Evolutionary conservation across 1,284 basidiomycete genomes (phyloP).

Genomic region (Melampsora occidentalis): DNA sequence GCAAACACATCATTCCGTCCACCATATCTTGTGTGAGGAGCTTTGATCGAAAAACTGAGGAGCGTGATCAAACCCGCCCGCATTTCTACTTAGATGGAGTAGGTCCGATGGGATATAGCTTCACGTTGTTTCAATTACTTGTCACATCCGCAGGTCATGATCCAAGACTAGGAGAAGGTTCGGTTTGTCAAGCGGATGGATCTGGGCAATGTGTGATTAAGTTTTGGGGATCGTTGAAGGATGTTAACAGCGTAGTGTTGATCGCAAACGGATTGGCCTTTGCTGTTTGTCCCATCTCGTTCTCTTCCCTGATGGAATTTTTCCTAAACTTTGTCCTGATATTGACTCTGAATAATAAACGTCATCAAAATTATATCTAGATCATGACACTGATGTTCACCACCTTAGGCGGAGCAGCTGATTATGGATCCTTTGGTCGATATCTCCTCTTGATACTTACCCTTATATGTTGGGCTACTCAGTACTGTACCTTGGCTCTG

Average conservation of each 20-base stretch:
- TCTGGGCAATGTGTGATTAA: slow-evolving; percentile 22
- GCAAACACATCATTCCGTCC: neutral
- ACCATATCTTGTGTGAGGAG: too few species aligned
- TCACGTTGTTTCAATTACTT: slow-evolving; percentile 35
- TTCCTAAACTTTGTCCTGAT: neutral
- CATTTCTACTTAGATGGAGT: slow-evolving; percentile 27
- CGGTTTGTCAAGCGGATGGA: slow-evolving; percentile 18
- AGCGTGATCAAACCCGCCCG: too few species aligned
- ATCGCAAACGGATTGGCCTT: slow-evolving; percentile 42
- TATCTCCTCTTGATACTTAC: slow-evolving; percentile 38
- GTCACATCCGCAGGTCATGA: slow-evolving; percentile 39
- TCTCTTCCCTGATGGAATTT: neutral
- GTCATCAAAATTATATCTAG: neutral
- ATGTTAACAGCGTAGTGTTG: slow-evolving; percentile 37
- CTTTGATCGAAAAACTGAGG: too few species aligned
- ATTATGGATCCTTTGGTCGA: slow-evolving; percentile 31
- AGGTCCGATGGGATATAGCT: slow-evolving; percentile 36
- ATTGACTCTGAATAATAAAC: neutral
- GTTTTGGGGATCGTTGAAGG: slow-evolving; percentile 13
- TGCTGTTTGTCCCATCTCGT: neutral
- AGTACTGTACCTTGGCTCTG: slow-evolving; percentile 21
- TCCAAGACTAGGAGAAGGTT: slow-evolving; percentile 26
- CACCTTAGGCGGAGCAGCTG: slow-evolving; percentile 31
- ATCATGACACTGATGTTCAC: slow-evolving; percentile 43
- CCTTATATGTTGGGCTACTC: slow-evolving; percentile 37